phyloP scores from a whole-genome alignment of 306 rosid species.

The Castanea mollissima region DNA sequence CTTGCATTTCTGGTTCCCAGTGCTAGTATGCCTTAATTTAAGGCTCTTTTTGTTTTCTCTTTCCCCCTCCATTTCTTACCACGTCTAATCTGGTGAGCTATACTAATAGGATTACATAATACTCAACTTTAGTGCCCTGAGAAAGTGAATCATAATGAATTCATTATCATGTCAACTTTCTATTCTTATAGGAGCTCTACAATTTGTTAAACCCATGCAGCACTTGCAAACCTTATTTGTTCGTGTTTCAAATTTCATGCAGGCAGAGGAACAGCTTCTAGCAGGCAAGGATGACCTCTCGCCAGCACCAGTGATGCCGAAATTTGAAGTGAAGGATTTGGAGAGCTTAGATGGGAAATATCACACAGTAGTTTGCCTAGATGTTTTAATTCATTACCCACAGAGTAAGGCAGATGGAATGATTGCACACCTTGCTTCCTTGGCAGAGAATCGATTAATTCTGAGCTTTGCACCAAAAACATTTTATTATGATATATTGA shows the following conservation, averaged over 20 bases:
- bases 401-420: constrained; percentile 88
- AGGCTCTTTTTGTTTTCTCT: no score
- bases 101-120: background rate
- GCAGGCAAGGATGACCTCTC: constrained; percentile 25
- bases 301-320: constrained; percentile 46
- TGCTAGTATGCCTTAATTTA: no score
- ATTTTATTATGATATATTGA: constrained; percentile 66
- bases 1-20: no score
- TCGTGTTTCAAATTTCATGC: background rate
- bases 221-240: background rate
- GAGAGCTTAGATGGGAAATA: constrained; percentile 88
- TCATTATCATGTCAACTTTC: background rate
- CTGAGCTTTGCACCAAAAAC: constrained; percentile 96
- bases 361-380: constrained; percentile 74
- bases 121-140: background rate
- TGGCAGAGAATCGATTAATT: constrained; percentile 75
- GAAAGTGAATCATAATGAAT: background rate
- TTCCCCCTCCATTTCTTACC: no score
- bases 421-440: constrained; percentile 85
- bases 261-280: constrained; percentile 69
- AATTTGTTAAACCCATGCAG: background rate
- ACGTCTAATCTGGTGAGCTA: no score
- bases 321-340: constrained; percentile 75
- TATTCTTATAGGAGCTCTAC: background rate
- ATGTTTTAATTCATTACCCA: constrained; percentile 90